A percentile compares a stretch with the other conserved stretches of the same genome.
These are phyloP conservation scores for Fusarium sp. DNA, from an alignment of 2,329 filamentous ascomycete species.

Conservation along the genomic window DNA sequence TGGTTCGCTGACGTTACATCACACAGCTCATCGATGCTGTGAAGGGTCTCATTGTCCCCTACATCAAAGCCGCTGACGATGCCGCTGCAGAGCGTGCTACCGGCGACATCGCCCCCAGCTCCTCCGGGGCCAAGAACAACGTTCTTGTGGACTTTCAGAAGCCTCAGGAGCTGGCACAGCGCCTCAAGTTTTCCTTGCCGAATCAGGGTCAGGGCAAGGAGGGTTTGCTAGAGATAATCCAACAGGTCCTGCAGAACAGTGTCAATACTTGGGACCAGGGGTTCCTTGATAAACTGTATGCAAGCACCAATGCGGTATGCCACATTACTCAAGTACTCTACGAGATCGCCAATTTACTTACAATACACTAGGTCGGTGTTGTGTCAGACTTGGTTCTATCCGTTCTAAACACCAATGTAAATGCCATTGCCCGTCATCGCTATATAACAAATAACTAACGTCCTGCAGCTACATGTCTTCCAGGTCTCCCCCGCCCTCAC, in stretches of 20 bases:
- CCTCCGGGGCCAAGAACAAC: slow-evolving; percentile 61
- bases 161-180: slow-evolving; percentile 68
- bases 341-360: slow-evolving; percentile 12
- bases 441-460: slow-evolving; percentile 18
- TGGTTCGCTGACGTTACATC: slow-evolving; percentile 40
- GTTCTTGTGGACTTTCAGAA: slow-evolving; percentile 74
- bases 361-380: slow-evolving; percentile 75
- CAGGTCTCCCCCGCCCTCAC: slow-evolving; percentile 92
- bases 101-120: slow-evolving; percentile 62
- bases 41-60: slow-evolving; percentile 76
- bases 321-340: not conserved
- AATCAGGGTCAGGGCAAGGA: slow-evolving; percentile 73
- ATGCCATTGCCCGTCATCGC: slow-evolving; percentile 40
- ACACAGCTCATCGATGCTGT: slow-evolving; percentile 76
- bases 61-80: slow-evolving; percentile 78
- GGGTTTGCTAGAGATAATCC: slow-evolving; percentile 78
- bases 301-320: slow-evolving; percentile 85
- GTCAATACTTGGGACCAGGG: slow-evolving; percentile 99
- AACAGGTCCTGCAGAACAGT: slow-evolving; percentile 82
- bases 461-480: slow-evolving; percentile 76
- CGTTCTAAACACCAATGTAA: slow-evolving; percentile 88
- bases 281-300: slow-evolving; percentile 95
- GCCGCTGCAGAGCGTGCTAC: slow-evolving; percentile 64
- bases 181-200: slow-evolving; percentile 72
- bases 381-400: slow-evolving; percentile 87